Evolutionary conservation across 306 rosid species (phyloP).

Genomic region (Dalbergia cochinchinensis): DNA sequence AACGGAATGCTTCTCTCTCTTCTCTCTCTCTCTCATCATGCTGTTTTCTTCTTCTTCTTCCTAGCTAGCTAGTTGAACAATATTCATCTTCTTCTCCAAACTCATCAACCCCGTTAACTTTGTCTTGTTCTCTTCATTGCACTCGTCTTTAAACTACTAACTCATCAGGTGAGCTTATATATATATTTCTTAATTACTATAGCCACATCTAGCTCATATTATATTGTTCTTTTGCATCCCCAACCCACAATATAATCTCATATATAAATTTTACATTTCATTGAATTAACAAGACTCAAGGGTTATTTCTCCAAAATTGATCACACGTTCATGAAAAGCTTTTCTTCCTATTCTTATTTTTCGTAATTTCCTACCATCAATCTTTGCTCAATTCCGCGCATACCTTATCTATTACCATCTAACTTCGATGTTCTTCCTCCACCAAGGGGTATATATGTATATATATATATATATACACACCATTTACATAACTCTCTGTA

Average conservation of each 20-base stretch:
- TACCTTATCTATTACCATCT: too few species aligned
- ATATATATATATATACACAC: too few species aligned
- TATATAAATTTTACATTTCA: neutral
- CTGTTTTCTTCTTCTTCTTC: neutral
- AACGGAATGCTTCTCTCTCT: slow-evolving; percentile 46
- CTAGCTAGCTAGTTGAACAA: slow-evolving; percentile 2
- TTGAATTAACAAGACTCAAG: neutral
- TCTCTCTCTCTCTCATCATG: neutral
- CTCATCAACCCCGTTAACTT: slow-evolving; percentile 8
- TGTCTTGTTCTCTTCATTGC: slow-evolving; percentile 50
- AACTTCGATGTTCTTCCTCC: too few species aligned
- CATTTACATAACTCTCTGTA: too few species aligned
- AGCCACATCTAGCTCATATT: neutral
- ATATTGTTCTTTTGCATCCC: slow-evolving; percentile 10
- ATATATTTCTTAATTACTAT: neutral
- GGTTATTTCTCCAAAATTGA: neutral
- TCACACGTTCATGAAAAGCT: neutral
- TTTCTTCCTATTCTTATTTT: neutral
- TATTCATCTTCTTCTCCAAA: neutral
- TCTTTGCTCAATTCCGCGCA: neutral
- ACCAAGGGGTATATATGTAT: too few species aligned
- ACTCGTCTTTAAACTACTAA: slow-evolving; percentile 48
- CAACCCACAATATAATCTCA: neutral
- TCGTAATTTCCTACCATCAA: neutral
- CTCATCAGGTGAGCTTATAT: slow-evolving; percentile 44